These are phyloP conservation scores for Cadophora gregata DNA, from an alignment of 2,329 filamentous ascomycete genomes.

Conservation along the genomic window DNA sequence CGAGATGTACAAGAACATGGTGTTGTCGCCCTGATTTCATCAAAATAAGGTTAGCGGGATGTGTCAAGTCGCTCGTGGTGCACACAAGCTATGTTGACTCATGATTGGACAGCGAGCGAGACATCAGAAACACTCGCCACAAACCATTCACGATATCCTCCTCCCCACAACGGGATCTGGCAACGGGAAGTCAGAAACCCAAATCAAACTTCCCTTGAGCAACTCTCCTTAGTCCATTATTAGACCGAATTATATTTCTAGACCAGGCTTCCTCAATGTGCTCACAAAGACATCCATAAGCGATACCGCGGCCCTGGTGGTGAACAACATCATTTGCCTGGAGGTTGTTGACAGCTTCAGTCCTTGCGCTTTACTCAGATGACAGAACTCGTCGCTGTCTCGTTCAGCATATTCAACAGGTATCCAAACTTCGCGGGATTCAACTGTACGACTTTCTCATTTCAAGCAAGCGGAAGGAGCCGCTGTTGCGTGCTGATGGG, in stretches of 20 bases:
- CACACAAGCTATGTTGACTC: neutral
- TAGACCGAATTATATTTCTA: neutral
- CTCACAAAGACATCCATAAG: conserved; percentile 8
- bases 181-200: neutral
- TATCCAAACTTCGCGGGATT: no score
- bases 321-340: neutral
- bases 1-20: conserved; percentile 1
- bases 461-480: no score
- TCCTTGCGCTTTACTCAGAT: neutral
- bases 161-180: neutral
- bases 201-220: neutral
- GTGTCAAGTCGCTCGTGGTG: conserved; percentile 1
- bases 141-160: neutral
- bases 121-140: neutral
- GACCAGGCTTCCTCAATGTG: conserved; percentile 13
- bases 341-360: neutral
- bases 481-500: no score
- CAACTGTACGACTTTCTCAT: no score
- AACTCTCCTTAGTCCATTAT: neutral
- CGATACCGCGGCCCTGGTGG: neutral
- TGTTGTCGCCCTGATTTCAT: conserved; percentile 1
- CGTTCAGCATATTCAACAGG: no score
- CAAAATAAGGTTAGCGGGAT: conserved; percentile 15
- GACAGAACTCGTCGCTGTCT: no score
- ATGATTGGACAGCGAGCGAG: conserved; percentile 1